Base-by-base conservation (phyloP, 2,329 filamentous ascomycete genomes). In the Alternaria postmessia region DNA sequence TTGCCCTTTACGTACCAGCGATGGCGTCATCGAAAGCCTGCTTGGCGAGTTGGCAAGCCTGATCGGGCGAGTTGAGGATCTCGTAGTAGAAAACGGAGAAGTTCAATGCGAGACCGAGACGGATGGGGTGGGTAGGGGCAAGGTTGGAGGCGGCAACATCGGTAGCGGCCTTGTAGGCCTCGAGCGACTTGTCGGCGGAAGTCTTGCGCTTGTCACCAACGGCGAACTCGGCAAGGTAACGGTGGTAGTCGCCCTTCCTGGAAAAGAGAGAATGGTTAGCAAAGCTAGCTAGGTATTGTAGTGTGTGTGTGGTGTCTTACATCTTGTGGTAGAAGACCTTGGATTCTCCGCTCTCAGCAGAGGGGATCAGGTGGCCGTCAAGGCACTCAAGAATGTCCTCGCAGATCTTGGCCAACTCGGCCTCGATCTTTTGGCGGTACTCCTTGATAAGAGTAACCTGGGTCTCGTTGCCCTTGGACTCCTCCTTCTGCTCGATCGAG, bases 311-410 rank as follows among this genome's bases (percentile, higher is more conserved):
- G 51, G n/a, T 18, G 47, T 39, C 57, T 72, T 82, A 96, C 93
- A 98, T 98, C 91, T 98, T 98, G 91, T 98, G 94, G 86, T 97
- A 97, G 86, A 98, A 98, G 75, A 98, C 94, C 89, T 97, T 97
- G 77, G 93, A 97, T 87, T 98, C 94, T 83, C 94, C 94, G 77
- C 89, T 93, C 87, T 95, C 91, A 74, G 94, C 94, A 75, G 92
- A 95, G 75, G 93, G 92, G 77, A 98, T 97, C 78, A 98, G 87
- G 85, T 94, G 91, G 84, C 94, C 84, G 85, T 97, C 93, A 60
- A 98, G 89, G 75, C 97, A 94, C 75, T 96, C 91, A 68, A 98
- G 90, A 79, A 98, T 95, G 79, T 98, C 94, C 80, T 97, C 91
- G 85, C 94, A 97, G 86, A 98, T 95, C 87, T 96, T 95, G 81